Base-by-base conservation (phyloP, 2,329 filamentous ascomycete genomes). In the Talaromyces marneffei region DNA sequence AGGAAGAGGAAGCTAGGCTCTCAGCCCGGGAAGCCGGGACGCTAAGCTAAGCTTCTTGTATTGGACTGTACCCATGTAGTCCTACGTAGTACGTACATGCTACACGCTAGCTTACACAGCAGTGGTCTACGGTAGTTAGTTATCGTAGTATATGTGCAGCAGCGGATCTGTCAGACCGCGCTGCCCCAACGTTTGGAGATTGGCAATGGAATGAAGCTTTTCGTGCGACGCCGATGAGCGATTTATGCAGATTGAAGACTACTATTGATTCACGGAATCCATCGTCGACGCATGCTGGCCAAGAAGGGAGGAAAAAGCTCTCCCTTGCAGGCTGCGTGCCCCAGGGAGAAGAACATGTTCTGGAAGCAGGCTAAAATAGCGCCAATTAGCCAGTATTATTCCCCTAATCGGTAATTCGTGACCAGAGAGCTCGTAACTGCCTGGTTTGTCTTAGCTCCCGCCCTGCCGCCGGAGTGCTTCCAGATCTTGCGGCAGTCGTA, bases 1-100 rank as follows among this genome's bases (percentile, higher is more conserved):
- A 48, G 23, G 23, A 14, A 48, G 23, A 46, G 44, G 44, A 48
- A n/a, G 23, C 25, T 27, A 48, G 48, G 29, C 48, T 20, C 31
- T 14, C 27, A 37, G 60, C 60, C 60, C 60, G 48, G 48, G 46
- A 62, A 42, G 55, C 50, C 60, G 60, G 60, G 46, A 62, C 60
- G 56, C 60, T 62, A 62, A 35, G 23, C 46, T 40, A 52, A 54
- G 48, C 48, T 52, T 33, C 48, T 7, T 33, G 10, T 10, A 1
- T 44, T n/a, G 2, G n/a, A n/a, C n/a, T n/a, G n/a, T n/a, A n/a
- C n/a, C n/a, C n/a, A n/a, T n/a, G n/a, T n/a, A n/a, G n/a, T n/a
- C n/a, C n/a, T n/a, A n/a, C n/a, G n/a, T n/a, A n/a, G n/a, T n/a
- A n/a, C n/a, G n/a, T n/a, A n/a, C n/a, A n/a, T n/a, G n/a, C n/a